Base-by-base conservation (phyloP, 2,329 filamentous ascomycete species). In the Nothophaeocryptopus gaeumannii region DNA sequence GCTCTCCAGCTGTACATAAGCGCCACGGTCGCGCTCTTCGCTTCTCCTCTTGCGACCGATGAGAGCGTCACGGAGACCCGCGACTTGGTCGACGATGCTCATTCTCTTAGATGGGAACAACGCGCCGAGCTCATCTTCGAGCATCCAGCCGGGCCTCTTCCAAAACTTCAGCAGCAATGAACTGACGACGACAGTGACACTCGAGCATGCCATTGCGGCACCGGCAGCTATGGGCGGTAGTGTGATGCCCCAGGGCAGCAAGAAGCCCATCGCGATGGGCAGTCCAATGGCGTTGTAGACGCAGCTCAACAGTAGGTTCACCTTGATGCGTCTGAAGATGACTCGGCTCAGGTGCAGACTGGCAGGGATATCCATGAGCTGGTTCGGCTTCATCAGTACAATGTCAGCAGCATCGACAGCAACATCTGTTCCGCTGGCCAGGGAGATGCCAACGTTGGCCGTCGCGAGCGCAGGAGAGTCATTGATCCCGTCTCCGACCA, bases 401-500 rank as follows among this genome's bases (percentile, higher is more conserved):
- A 99, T 83, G 63, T 96, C 90, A 0, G 93, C 93, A 1, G 93
- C 93, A 73, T 97, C 93, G 83, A 99, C 95, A 42, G 93, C 93
- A 1, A 99, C 92, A 67, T 97, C 93, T 0, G 93, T 97, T 49
- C 93, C 93, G 7, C 85, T 90, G 5, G 89, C 81, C 70, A 99
- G 89, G 50, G 91, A 91, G 59, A 99, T 96, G 56, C 93, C 93
- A 26, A 97, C 84, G 60, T 95, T 85, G 9, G 93, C 91, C 0
- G 90, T 95, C 0, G 90, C 93, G 9, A 99, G 82, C 0, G 93
- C 93, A 0, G 93, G 93, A 0, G 90, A 96, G 74, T 99, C 93
- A 71, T 99, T 99, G 79, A 99, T 96, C 36, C 93, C 93, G 69
- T 99, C 93, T 45, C 93, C 91, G 11, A 97, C 91, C 93, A 99